Evolutionary conservation across 352 stramenopile species (phyloP).

Genomic region (Phytophthora hibernalis): DNA sequence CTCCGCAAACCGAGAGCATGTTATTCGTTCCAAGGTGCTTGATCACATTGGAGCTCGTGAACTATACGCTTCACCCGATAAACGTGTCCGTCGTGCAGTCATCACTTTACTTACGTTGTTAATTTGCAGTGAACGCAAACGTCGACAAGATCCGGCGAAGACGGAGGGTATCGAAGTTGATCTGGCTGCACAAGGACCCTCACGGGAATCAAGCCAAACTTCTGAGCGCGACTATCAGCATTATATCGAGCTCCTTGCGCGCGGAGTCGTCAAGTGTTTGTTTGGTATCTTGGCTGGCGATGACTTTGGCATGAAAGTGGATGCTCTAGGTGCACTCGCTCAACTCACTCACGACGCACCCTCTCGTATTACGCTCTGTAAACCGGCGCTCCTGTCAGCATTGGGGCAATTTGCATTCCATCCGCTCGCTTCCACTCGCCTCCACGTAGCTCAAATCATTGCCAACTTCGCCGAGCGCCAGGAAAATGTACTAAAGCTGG

Average conservation of each 20-base stretch:
- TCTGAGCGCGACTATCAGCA: constrained; percentile 64
- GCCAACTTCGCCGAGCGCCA: constrained; percentile 78
- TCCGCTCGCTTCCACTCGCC: constrained; percentile 58
- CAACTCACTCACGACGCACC: constrained; percentile 70
- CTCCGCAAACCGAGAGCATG: constrained; percentile 54
- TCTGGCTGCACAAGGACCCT: neutral
- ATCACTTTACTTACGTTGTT: constrained; percentile 67
- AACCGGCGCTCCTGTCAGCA: constrained; percentile 60
- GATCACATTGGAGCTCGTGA: constrained; percentile 60
- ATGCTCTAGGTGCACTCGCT: constrained; percentile 69
- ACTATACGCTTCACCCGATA: constrained; percentile 69
- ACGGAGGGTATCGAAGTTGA: constrained; percentile 1
- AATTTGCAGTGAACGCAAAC: constrained; percentile 66
- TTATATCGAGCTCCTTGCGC: constrained; percentile 75
- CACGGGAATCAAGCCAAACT: constrained; percentile 1
- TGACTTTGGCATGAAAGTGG: constrained; percentile 76
- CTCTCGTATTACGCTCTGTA: constrained; percentile 75
- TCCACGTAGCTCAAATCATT: constrained; percentile 75
- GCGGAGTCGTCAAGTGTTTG: constrained; percentile 76
- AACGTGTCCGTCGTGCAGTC: constrained; percentile 60
- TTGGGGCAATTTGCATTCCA: constrained; percentile 76
- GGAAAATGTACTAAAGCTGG: constrained; percentile 77
- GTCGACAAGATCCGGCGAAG: constrained; percentile 4
- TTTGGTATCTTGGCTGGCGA: constrained; percentile 75
- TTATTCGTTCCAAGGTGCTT: constrained; percentile 70